Percentiles rank a stretch among this genome's conserved stretches.
Evolutionary conservation across 2,329 filamentous ascomycete genomes (phyloP).

Genomic region (Alternaria arborescens): DNA sequence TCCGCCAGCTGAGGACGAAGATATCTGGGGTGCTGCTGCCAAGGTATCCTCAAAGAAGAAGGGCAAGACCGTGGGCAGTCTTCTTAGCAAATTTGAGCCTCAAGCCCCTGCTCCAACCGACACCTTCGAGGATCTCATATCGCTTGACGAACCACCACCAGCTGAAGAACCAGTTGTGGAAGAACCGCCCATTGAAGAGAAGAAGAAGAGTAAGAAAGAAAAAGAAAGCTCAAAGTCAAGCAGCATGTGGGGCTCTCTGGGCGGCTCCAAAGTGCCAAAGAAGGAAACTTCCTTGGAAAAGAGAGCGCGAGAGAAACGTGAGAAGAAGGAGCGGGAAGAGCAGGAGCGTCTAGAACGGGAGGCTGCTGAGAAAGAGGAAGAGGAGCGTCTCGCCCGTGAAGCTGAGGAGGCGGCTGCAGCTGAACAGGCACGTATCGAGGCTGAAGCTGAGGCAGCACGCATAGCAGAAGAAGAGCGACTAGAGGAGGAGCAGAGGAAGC

Average conservation of each 20-base stretch:
- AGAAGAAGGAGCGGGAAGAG: slow-evolving; percentile 41
- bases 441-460: slow-evolving; percentile 19
- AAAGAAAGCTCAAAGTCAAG: slow-evolving; percentile 34
- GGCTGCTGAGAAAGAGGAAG: slow-evolving; percentile 54
- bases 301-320: slow-evolving; percentile 35
- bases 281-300: slow-evolving; percentile 50
- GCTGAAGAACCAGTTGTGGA: slow-evolving; percentile 19
- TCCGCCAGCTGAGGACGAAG: slow-evolving; percentile 48
- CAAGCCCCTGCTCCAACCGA: slow-evolving; percentile 42
- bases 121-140: slow-evolving; percentile 45
- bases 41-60: slow-evolving; percentile 47
- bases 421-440: slow-evolving; percentile 40
- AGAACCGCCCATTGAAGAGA: slow-evolving; percentile 28
- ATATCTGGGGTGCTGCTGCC: slow-evolving; percentile 35
- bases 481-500: slow-evolving; percentile 28
- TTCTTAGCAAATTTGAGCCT: slow-evolving; percentile 40
- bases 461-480: slow-evolving; percentile 30
- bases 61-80: slow-evolving; percentile 37
- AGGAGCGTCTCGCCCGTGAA: slow-evolving; percentile 32
- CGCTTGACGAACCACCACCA: slow-evolving; percentile 40
- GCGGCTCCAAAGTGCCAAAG: slow-evolving; percentile 35
- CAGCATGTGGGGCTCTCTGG: slow-evolving; percentile 33
- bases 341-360: slow-evolving; percentile 41
- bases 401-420: slow-evolving; percentile 44
- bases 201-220: slow-evolving; percentile 41